Evolutionary conservation across 2,329 filamentous ascomycete genomes (phyloP), one percentile per base, ranked within the genome.

Genomic region (Phialophora verrucosa): DNA sequence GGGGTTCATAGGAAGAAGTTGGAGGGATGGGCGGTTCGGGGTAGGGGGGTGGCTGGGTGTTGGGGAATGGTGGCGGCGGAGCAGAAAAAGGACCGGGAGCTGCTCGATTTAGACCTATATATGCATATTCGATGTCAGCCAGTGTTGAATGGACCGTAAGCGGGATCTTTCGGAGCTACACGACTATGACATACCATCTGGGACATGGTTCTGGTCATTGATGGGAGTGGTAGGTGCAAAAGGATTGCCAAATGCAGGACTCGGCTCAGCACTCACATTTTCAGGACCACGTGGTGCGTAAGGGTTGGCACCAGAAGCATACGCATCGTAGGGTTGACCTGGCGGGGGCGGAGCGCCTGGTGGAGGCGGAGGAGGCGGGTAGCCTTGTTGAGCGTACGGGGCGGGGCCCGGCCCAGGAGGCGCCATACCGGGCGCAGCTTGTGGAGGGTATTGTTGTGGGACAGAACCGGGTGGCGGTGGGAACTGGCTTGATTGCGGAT

Each of bases 231-330:
- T 75, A 74, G 65, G 58, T 68, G 57, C 49, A 64, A 67, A 68
- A 68, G 63, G 58, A 70, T 68, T 55, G 65, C 68, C 68, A 70
- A 65, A 63, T 47, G 72, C 71, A 73, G 73, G 73, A 70, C 73
- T 75, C 69, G 70, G 70, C 71, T 74, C 74, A 76, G 76, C 75
- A 82, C 81, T 83, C 80, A 83, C 82, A 81, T 83, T 83, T 74
- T 83, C 81, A 75, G 77, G 74, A 57, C 79, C 75, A 68, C 76
- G 74, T 58, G 76, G 74, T 71, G 76, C 76, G 67, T 81, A 81
- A n/a, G 76, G 74, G 64, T 80, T 55, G 75, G 76, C 70, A 65
- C 71, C 71, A 68, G 80, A 79, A 53, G 75, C 75, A 69, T 80
- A 79, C 27, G 71, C 47, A 42, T 70, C 68, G 54, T 71, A 71